Percentiles rank a stretch among this genome's conserved stretches.
phyloP scores from a whole-genome alignment of 306 rosid species.

The Sophora flavescens region DNA sequence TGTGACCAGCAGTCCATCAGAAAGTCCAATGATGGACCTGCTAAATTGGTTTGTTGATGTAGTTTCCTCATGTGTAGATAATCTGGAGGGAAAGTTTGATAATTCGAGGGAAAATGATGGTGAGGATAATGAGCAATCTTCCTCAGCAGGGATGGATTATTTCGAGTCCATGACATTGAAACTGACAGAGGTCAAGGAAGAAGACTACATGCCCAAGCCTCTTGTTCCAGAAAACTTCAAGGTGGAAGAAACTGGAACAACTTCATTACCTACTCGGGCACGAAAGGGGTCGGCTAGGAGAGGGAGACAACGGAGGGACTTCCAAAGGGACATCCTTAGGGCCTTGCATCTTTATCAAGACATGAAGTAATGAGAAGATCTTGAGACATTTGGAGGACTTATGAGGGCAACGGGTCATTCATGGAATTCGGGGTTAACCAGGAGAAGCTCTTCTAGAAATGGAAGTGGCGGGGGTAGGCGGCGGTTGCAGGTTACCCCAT shows the following conservation, averaged over 20 bases:
- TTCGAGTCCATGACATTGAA: constrained; percentile 86
- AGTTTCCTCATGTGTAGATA: constrained; percentile 59
- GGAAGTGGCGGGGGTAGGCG: constrained; percentile 91
- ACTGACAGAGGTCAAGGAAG: constrained; percentile 71
- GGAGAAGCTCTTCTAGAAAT: constrained; percentile 83
- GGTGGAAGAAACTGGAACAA: constrained; percentile 69
- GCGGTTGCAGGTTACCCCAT: constrained; percentile 58
- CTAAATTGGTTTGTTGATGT: constrained; percentile 87
- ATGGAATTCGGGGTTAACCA: constrained; percentile 78
- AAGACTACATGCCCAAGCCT: constrained; percentile 91
- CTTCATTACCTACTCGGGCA: constrained; percentile 52
- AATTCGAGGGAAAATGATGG: constrained; percentile 43
- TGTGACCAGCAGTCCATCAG: constrained; percentile 52
- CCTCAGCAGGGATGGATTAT: constrained; percentile 70
- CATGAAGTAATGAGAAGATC: constrained; percentile 97
- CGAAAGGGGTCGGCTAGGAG: constrained; percentile 86
- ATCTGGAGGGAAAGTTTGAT: constrained; percentile 51
- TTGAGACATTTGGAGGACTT: constrained; percentile 92
- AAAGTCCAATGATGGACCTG: constrained; percentile 53
- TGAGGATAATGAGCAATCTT: constrained; percentile 51
- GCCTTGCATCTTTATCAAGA: constrained; percentile 86
- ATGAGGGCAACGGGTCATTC: constrained; percentile 94
- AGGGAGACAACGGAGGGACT: constrained; percentile 96
- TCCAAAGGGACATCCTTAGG: constrained; percentile 97
- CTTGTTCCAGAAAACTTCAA: constrained; percentile 74